Evolutionary conservation across 805 yeast genomes (phyloP), one percentile per base, ranked within the genome.

Genomic region (Naumovozyma baii): DNA sequence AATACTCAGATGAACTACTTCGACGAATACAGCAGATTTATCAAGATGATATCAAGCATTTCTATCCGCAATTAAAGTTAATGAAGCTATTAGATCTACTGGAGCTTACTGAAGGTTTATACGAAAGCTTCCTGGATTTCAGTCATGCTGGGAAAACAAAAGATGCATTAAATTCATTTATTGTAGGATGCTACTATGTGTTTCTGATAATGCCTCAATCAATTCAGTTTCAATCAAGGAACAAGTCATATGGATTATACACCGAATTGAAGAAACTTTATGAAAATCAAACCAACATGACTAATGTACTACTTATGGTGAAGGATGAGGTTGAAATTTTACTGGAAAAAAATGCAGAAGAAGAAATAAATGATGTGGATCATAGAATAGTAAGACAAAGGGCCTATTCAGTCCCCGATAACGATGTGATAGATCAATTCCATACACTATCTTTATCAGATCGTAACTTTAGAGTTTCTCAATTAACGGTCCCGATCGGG

Each of bases 151-250:
- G 40, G 1, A 40, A 47, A 5, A 44, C 47, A 31, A 51, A 54
- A 14, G 58, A 57, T 41, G 58, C 62, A 10, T 44, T 67, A 31
- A 51, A 52, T 28, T 56, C 59, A 16, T 66, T 52, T 39, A 60
- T 65, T 7, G 53, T 64, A 5, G 70, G 70, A 1, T 53, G 64
- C 34, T 61, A 59, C 42, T 62, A 63, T 39, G 40, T 67, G 2
- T 64, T 54, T 44, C 47, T 63, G 18, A 58, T 65, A 8, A 60
- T 67, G 12, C 71, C 71, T 10, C 56, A 47, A 30, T 64, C 68
- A 3, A 61, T 61, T 22, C 69, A 66, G 43, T 67, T 64, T 39
- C 67, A 63, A 40, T 52, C 66, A 19, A 62, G 61, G 45, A 66
- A 66, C 44, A 66, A 62, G 43, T 62, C 64, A 40, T 62, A 58